Evolutionary conservation across 2,329 filamentous ascomycete species (phyloP), one percentile per base, ranked within the genome.

Genomic region (Xylaria sp.): DNA sequence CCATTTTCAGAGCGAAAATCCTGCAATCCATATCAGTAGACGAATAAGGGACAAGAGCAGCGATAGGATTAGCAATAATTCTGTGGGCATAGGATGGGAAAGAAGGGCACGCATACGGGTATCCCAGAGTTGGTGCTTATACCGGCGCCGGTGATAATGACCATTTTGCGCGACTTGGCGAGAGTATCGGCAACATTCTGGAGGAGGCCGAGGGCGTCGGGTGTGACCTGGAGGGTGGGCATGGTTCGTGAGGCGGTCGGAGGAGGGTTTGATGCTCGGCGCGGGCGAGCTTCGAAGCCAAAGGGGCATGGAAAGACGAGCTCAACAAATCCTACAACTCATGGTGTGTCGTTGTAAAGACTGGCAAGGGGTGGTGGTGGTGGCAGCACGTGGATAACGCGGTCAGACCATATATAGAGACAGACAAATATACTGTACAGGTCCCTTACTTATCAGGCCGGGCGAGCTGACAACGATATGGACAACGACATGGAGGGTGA

Each of bases 111-210:
- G 29, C 85, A 74, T 81, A 92, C 90, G 57, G 90, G 90, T 75
- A 92, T 92, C 62, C 90, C 90, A 69, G 89, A 92, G 76, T 92
- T 92, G 57, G 90, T 92, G 75, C 89, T 91, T 75, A 92, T 92
- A 59, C 90, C 90, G 55, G 90, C 90, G 56, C 90, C 90, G 0
- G 90, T 92, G 36, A 92, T 83, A 22, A 92, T 87, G 9, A 92
- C 84, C n/a, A 92, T 84, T 76, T 91, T 92, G 68, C 85, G 86
- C 11, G 90, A 86, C 75, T 88, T 89, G 69, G 85, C 84, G 50
- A 92, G 79, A 3, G 83, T 79, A 74, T 91, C 86, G 73, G 90
- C 90, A 70, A 92, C 87, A 36, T 86, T 80, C 72, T 90, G 88
- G n/a, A 92, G 82, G 58, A 83, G 80, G 69, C 84, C 81, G 70